A percentile compares a stretch with the other conserved stretches of the same genome.
These are phyloP conservation scores for Juglanconis juglandina DNA, from an alignment of 2,329 filamentous ascomycete genomes.

Conservation along the genomic window DNA sequence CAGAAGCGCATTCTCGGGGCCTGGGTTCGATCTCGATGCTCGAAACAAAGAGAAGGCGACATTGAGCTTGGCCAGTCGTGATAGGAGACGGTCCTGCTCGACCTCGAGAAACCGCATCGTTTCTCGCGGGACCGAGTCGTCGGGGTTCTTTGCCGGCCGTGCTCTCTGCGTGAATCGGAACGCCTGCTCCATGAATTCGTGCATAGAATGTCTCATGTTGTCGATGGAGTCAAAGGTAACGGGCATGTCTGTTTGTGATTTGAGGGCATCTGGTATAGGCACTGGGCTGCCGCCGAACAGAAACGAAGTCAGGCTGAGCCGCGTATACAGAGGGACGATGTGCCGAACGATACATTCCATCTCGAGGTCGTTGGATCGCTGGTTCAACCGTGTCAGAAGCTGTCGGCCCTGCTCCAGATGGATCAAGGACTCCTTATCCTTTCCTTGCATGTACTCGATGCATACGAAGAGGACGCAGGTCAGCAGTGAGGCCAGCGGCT, in stretches of 20 bases:
- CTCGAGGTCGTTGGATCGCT: constrained; percentile 25
- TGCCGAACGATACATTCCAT: constrained; percentile 31
- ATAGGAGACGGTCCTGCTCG: constrained; percentile 33
- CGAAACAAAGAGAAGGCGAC: constrained; percentile 30
- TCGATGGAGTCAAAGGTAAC: constrained; percentile 32
- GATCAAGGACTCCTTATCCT: constrained; percentile 42
- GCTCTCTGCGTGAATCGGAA: constrained; percentile 34
- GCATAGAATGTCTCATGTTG: constrained; percentile 30
- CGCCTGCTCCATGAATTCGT: constrained; percentile 38
- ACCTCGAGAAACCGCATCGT: constrained; percentile 25
- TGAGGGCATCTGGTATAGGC: constrained; percentile 34
- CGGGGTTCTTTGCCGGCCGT: constrained; percentile 23
- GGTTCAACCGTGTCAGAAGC: constrained; percentile 34
- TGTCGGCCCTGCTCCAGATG: constrained; percentile 43
- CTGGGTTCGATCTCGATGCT: constrained; percentile 21
- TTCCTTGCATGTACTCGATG: constrained; percentile 51
- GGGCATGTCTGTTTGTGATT: constrained; percentile 29
- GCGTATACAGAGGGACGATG: constrained; percentile 24
- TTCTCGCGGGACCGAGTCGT: constrained; percentile 23
- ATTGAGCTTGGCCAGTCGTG: constrained; percentile 28
- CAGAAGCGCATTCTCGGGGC: constrained; percentile 21
- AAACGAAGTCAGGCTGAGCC: constrained; percentile 22
- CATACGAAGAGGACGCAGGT: constrained; percentile 51
- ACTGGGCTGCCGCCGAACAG: constrained; percentile 31
- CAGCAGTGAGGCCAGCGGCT: constrained; percentile 34